A percentile compares a stretch with the other conserved stretches of the same genome.
Evolutionary conservation across 2,329 filamentous ascomycete species (phyloP).

Genomic region (Alternaria triticina): DNA sequence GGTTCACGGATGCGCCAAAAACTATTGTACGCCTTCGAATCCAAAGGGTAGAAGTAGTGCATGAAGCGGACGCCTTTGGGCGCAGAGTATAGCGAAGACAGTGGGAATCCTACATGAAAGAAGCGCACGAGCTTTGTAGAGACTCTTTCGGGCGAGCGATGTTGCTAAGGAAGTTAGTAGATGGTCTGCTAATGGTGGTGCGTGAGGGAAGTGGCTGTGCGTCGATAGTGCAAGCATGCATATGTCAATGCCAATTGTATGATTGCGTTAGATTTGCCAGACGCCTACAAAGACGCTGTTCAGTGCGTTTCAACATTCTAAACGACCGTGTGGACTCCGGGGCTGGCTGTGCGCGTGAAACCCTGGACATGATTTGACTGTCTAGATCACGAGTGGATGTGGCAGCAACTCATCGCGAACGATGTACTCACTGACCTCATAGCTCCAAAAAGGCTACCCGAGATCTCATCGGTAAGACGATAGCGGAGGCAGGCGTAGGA

Average conservation of each 20-base stretch:
- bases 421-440: neutral
- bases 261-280: neutral
- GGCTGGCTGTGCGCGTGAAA: neutral
- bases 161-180: neutral
- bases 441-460: neutral
- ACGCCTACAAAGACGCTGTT: neutral
- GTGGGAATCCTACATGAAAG: neutral
- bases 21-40: neutral
- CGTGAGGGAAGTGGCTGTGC: neutral
- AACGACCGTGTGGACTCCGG: neutral
- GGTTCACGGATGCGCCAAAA: neutral
- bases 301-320: neutral
- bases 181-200: neutral
- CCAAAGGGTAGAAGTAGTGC: neutral
- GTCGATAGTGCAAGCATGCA: neutral
- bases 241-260: neutral
- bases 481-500: neutral
- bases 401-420: neutral
- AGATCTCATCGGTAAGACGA: neutral
- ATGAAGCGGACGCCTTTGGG: neutral
- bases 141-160: neutral
- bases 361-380: neutral
- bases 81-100: neutral
- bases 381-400: neutral
- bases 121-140: neutral